Evolutionary conservation across 805 yeast species (phyloP).

Genomic region (Hanseniaspora vineae): DNA sequence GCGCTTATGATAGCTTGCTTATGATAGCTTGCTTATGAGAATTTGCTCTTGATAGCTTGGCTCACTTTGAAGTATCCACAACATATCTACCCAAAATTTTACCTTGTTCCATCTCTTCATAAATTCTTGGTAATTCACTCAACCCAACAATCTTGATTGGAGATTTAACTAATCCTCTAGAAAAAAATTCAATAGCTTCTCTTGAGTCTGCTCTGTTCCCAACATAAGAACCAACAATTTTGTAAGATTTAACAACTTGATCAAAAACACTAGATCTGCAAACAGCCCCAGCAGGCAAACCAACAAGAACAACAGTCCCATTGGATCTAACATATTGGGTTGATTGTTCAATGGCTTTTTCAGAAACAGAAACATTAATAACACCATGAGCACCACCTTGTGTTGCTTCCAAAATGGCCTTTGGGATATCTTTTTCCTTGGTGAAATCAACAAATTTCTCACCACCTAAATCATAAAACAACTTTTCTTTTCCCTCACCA

Average conservation of each 20-base stretch:
- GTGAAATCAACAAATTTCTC: conserved; percentile 49
- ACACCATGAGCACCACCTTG: conserved; percentile 61
- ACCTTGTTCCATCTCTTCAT: conserved; percentile 69
- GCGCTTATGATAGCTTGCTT: too few species aligned
- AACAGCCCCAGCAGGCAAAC: conserved; percentile 42
- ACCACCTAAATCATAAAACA: conserved; percentile 46
- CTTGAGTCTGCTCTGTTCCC: conserved; percentile 38
- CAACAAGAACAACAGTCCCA: conserved; percentile 53
- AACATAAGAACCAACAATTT: conserved; percentile 37
- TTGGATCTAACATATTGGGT: conserved; percentile 41
- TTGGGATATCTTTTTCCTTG: conserved; percentile 35
- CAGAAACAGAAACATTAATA: conserved; percentile 49
- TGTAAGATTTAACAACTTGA: conserved; percentile 36
- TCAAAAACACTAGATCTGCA: conserved; percentile 33
- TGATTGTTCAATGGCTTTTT: conserved; percentile 35
- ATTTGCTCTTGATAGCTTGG: too few species aligned
- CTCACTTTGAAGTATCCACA: conserved; percentile 43
- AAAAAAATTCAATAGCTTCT: conserved; percentile 66
- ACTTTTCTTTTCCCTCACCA: conserved; percentile 50
- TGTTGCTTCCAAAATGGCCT: conserved; percentile 34
- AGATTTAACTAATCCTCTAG: conserved; percentile 57
- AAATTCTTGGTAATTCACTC: conserved; percentile 55
- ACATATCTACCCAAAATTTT: conserved; percentile 81
- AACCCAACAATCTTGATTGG: conserved; percentile 69
- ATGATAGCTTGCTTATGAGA: too few species aligned